phyloP scores from a whole-genome alignment of 768 basidiomycete species.

The Ephemerocybe angulata region DNA sequence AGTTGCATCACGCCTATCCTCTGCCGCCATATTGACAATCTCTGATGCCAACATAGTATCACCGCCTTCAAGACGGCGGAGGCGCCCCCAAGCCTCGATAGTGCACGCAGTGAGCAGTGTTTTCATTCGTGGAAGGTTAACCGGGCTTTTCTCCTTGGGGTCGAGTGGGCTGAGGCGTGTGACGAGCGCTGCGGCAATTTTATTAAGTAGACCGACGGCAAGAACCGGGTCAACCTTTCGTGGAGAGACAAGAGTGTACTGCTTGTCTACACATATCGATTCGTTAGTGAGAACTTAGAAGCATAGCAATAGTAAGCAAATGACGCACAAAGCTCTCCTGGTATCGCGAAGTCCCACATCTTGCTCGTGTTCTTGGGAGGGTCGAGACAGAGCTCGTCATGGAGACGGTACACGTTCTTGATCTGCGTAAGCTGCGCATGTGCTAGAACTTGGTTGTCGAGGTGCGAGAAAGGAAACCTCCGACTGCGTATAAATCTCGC shows the following conservation, averaged over 20 bases:
- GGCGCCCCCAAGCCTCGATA: background rate
- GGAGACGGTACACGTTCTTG: background rate
- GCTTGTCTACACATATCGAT: background rate
- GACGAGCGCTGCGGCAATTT: background rate
- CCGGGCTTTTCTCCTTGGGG: background rate
- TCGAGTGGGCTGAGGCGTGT: background rate
- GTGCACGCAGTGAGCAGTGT: background rate
- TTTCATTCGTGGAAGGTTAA: background rate
- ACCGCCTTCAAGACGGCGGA: background rate
- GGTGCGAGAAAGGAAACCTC: conserved; percentile 18
- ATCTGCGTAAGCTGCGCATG: background rate
- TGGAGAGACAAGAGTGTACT: background rate
- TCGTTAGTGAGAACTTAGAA: background rate
- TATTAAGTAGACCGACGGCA: background rate
- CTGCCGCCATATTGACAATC: background rate
- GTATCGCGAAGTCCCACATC: background rate
- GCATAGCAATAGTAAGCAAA: background rate
- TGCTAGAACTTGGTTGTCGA: background rate
- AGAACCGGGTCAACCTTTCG: background rate
- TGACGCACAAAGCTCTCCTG: background rate
- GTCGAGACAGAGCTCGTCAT: background rate
- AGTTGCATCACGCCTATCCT: background rate
- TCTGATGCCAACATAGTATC: conserved; percentile 7
- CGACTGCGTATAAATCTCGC: conserved; percentile 24
- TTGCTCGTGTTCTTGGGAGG: background rate